These are phyloP conservation scores for Neurospora sublineolata DNA, from an alignment of 495 filamentous ascomycete species.

Conservation along the genomic window DNA sequence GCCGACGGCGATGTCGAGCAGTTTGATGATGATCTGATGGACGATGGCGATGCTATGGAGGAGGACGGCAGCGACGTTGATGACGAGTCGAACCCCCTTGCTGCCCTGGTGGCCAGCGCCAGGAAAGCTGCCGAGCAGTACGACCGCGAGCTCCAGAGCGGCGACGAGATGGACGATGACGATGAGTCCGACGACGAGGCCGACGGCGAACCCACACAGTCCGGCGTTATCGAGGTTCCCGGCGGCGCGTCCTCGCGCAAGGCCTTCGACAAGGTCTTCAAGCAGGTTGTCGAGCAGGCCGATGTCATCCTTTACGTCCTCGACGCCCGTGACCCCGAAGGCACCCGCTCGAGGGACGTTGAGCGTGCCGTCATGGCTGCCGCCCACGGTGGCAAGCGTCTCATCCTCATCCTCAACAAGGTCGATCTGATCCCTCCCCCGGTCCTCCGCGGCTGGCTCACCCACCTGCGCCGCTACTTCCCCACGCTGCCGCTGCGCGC, in stretches of 20 bases:
- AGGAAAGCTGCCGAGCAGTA: constrained; percentile 75
- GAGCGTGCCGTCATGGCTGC: constrained; percentile 83
- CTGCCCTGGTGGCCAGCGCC: constrained; percentile 84
- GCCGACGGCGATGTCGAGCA: constrained; percentile 33
- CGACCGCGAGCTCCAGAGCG: constrained; percentile 47
- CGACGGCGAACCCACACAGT: constrained; percentile 35
- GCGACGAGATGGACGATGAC: constrained; percentile 48
- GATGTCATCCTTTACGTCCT: constrained; percentile 93
- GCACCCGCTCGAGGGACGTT: constrained; percentile 80
- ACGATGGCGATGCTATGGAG: constrained; percentile 30
- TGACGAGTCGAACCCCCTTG: constrained; percentile 69
- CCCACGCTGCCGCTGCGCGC: constrained; percentile 87
- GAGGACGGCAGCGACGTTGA: constrained; percentile 37
- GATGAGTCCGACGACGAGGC: constrained; percentile 48
- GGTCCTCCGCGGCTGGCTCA: constrained; percentile 74
- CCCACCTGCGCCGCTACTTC: constrained; percentile 79
- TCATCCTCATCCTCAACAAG: constrained; percentile 95
- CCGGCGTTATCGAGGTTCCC: constrained; percentile 23
- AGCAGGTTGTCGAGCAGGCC: constrained; percentile 77
- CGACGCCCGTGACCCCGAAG: constrained; percentile 85
- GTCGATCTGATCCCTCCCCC: constrained; percentile 80
- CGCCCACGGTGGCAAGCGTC: constrained; percentile 67
- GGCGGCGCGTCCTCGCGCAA: constrained; percentile 60
- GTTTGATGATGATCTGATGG: constrained; percentile 23
- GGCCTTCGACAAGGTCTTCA: constrained; percentile 92